Evolutionary conservation across 768 basidiomycete species (phyloP).

Genomic region (Suillus weaverae): DNA sequence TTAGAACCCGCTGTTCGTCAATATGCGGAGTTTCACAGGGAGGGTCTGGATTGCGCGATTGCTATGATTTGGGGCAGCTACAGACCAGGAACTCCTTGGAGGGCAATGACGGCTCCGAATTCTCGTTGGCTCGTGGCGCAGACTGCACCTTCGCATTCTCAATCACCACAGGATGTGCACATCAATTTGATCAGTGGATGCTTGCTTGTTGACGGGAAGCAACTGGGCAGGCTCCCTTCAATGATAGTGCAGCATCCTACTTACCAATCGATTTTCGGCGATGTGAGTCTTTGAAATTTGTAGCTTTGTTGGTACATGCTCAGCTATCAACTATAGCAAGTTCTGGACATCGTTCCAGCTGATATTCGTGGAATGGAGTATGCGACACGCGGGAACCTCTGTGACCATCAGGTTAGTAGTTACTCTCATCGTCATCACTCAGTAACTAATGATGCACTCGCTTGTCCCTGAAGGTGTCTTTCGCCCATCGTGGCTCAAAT

Average conservation of each 20-base stretch:
- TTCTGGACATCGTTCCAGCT: constrained; percentile 23
- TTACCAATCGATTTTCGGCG: constrained; percentile 23
- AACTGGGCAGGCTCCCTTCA: constrained; percentile 24
- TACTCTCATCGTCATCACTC: neutral
- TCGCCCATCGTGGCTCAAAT: constrained; percentile 15
- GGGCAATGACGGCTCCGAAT: constrained; percentile 8
- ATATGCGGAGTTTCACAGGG: constrained; percentile 1
- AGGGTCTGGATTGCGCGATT: constrained; percentile 23
- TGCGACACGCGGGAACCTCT: constrained; percentile 18
- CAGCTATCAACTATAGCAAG: constrained; percentile 16
- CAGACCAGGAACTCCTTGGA: constrained; percentile 25
- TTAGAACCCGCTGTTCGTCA: constrained; percentile 18
- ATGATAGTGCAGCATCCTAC: constrained; percentile 19
- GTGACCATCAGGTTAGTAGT: constrained; percentile 21
- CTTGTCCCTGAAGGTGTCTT: constrained; percentile 22
- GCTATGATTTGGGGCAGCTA: constrained; percentile 25
- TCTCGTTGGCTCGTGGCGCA: constrained; percentile 24
- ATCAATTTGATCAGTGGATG: constrained; percentile 26
- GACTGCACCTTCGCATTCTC: constrained; percentile 12
- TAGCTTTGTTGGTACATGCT: neutral
- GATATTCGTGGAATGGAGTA: constrained; percentile 30
- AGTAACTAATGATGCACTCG: neutral
- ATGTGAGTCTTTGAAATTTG: constrained; percentile 11
- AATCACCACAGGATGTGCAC: constrained; percentile 23
- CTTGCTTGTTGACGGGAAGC: constrained; percentile 29